phyloP scores from a whole-genome alignment of 2,329 filamentous ascomycete genomes.

The Beauveria sp. region DNA sequence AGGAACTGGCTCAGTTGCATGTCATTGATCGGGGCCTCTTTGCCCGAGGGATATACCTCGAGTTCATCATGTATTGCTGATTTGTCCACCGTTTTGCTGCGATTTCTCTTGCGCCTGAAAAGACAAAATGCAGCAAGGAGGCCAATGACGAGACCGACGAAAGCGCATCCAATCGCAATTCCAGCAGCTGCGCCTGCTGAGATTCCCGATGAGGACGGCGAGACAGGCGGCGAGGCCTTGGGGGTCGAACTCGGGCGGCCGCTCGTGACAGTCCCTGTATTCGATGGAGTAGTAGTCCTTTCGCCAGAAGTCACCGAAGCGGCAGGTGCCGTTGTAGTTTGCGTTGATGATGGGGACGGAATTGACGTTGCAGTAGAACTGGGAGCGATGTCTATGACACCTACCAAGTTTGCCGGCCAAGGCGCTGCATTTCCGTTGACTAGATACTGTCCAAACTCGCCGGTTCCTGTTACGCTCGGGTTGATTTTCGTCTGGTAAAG shows the following conservation, averaged over 20 bases:
- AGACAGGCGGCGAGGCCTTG: neutral
- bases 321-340: neutral
- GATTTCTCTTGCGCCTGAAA: slow-evolving; percentile 15
- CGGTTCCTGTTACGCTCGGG: neutral
- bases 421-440: neutral
- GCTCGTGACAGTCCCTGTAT: neutral
- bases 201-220: slow-evolving; percentile 1
- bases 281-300: neutral
- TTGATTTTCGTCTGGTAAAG: neutral
- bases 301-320: neutral
- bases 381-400: neutral
- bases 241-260: neutral
- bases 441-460: neutral
- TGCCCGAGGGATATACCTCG: slow-evolving; percentile 4
- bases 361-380: neutral
- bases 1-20: slow-evolving; percentile 28
- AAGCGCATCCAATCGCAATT: slow-evolving; percentile 22
- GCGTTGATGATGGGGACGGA: neutral
- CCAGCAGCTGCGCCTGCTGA: slow-evolving; percentile 20
- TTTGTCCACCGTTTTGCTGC: neutral
- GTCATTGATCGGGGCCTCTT: slow-evolving; percentile 15
- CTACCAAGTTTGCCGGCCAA: neutral
- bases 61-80: neutral
- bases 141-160: slow-evolving; percentile 22
- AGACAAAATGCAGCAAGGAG: slow-evolving; percentile 21